Conservation (phyloP, 148 eudicot genomes). For the Oxyria digyna region DNA sequence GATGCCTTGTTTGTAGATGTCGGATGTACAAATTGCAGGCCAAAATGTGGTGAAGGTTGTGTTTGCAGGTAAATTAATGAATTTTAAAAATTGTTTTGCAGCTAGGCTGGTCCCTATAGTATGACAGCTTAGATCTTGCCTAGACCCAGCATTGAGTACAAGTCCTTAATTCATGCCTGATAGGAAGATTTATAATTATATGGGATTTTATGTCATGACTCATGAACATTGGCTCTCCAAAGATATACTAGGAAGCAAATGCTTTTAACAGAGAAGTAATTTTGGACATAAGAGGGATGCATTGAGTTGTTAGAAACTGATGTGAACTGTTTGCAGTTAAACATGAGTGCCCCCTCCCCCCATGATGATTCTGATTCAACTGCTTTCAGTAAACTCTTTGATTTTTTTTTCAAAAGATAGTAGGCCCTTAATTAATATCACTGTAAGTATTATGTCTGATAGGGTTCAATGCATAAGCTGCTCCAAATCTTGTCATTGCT, state of each 20-base stretch:
- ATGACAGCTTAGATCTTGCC: not conserved
- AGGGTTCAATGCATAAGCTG: constrained; percentile 96
- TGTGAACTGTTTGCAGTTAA: not conserved
- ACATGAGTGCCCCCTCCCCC: not conserved
- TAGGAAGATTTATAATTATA: not conserved
- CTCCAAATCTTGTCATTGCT: constrained; percentile 77
- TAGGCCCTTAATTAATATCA: too few species aligned
- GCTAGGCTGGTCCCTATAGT: not conserved
- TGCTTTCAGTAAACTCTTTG: too few species aligned
- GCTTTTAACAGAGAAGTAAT: not conserved
- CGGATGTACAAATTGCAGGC: constrained; percentile 70
- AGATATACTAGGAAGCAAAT: not conserved
- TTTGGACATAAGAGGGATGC: not conserved
- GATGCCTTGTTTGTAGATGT: constrained; percentile 30
- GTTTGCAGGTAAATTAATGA: constrained; percentile 56
- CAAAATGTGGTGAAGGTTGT: constrained; percentile 64
- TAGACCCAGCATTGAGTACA: not conserved
- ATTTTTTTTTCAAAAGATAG: too few species aligned
- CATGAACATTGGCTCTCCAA: not conserved
- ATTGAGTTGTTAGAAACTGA: not conserved
- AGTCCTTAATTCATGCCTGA: not conserved
- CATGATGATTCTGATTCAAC: not conserved
- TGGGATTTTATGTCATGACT: not conserved
- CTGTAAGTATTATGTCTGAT: constrained; percentile 6
- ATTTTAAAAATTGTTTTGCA: not conserved